Evolutionary conservation across 2,329 filamentous ascomycete genomes (phyloP).

Genomic region (Aspergillus pseudoviridinutans): DNA sequence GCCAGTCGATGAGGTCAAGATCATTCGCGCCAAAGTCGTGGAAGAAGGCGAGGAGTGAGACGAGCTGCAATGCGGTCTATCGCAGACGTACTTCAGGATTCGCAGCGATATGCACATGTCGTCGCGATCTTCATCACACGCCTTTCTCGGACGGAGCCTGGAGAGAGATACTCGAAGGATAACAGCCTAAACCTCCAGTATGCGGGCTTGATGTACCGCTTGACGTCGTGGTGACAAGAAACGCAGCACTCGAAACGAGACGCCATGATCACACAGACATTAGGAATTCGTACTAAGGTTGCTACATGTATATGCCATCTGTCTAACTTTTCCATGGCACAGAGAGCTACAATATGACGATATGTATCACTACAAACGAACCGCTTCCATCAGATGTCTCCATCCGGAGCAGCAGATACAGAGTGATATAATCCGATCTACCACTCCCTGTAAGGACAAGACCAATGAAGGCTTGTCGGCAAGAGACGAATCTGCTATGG

Average conservation of each 20-base stretch:
- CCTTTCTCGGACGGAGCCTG: not conserved
- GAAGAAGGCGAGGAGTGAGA: slow-evolving; percentile 50
- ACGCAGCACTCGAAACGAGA: not conserved
- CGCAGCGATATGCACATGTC: not conserved
- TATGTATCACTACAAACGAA: slow-evolving; percentile 73
- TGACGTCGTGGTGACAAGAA: not conserved
- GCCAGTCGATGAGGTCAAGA: slow-evolving; percentile 77
- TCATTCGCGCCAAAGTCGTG: slow-evolving; percentile 68
- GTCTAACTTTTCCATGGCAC: not conserved
- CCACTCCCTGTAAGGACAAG: slow-evolving; percentile 51
- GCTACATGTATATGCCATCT: not conserved
- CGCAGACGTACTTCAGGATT: not conserved
- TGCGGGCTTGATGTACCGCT: not conserved
- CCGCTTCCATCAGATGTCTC: slow-evolving; percentile 67
- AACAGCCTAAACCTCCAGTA: not conserved
- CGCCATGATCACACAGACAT: not conserved
- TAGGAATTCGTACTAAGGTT: not conserved
- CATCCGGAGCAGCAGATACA: slow-evolving; percentile 87
- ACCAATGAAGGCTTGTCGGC: slow-evolving; percentile 35
- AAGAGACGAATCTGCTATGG: slow-evolving; percentile 29
- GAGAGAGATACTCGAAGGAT: not conserved
- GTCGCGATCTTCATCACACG: not conserved
- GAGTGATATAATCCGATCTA: slow-evolving; percentile 62
- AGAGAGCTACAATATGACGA: slow-evolving; percentile 16
- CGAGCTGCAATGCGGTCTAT: not conserved